Conservation (phyloP, 2,329 filamentous ascomycete species). For the Parastagonospora avenae region DNA sequence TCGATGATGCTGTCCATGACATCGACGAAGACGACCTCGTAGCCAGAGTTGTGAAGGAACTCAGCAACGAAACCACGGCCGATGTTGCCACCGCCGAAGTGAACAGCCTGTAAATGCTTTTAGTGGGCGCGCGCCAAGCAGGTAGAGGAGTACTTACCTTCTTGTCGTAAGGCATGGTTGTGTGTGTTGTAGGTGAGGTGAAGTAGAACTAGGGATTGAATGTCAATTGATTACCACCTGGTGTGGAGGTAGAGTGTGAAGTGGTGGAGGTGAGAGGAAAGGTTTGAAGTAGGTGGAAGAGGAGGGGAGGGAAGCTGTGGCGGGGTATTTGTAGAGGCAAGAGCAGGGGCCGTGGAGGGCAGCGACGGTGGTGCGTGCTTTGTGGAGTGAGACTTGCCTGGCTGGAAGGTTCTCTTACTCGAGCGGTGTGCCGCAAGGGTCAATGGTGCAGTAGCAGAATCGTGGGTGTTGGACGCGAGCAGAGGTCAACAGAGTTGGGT, state of each 20-base stretch:
- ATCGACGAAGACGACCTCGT: constrained; percentile 95
- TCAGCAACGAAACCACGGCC: constrained; percentile 55
- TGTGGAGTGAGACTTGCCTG: constrained; percentile 18
- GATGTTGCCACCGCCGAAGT: constrained; percentile 61
- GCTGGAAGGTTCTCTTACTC: constrained; percentile 21
- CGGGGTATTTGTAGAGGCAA: constrained; percentile 33
- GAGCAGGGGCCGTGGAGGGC: constrained; percentile 18
- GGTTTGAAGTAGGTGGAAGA: not conserved
- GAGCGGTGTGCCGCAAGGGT: constrained; percentile 30
- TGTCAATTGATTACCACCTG: constrained; percentile 21
- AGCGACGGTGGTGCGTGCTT: constrained; percentile 12
- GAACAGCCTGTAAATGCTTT: constrained; percentile 44
- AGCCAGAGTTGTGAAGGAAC: constrained; percentile 92
- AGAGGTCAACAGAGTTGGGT: constrained; percentile 31
- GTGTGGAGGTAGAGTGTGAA: not conserved
- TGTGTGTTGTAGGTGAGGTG: constrained; percentile 9
- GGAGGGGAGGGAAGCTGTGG: constrained; percentile 12
- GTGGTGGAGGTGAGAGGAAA: constrained; percentile 1
- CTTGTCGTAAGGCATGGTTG: constrained; percentile 48
- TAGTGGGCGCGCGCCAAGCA: not conserved
- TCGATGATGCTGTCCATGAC: constrained; percentile 85
- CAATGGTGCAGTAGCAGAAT: constrained; percentile 20
- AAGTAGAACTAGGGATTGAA: constrained; percentile 6
- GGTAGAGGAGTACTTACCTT: constrained; percentile 33
- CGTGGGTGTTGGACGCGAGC: constrained; percentile 16